Evolutionary conservation across 257 asterid species (phyloP), one percentile per base, ranked within the genome.

Genomic region (Thymus mandschuricus): DNA sequence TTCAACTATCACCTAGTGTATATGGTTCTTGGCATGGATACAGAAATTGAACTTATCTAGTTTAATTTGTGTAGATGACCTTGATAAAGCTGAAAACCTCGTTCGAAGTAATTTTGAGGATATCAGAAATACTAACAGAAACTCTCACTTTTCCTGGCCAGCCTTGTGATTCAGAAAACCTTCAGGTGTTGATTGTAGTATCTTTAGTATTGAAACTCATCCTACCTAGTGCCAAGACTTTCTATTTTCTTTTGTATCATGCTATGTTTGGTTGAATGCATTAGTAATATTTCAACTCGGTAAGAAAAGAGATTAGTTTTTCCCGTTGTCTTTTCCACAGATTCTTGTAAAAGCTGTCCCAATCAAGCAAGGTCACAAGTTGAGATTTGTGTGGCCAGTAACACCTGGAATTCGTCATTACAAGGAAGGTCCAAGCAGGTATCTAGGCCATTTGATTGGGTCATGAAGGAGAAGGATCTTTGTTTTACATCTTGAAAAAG

Each of bases 401-500:
- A 85, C 97, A 57, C 97, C 99, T 65, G 96, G 83, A 69, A 85
- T 92, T 79, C 92, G 3, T 68, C 86, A 88, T 69, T 95, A 95
- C 83, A 81, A 87, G 85, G 99, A 95, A 82, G 98, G 96, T 76
- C 87, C 95, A 10, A 54, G 83, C 85, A 83, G 93, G 83, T 95
- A 95, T 75, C 87, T 92, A 75, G 87, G 92, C 73, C 99, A 95
- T 85, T 83, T 95, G 86, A 87, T 95, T 84, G n/a, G 98, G 99
- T 84, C 98, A 95, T 87, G 99, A 91, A 88, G 99, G 98, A 84
- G 97, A 88, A 83, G 99, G 99, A 85, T 95, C 98, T 66, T 57
- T 95, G 85, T 95, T 89, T 88, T 92, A 85, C 80, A 69, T 82
- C 78, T 81, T 95, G 90, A 92, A 95, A 82, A 95, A 89, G 81